Evolutionary conservation across 805 yeast genomes (phyloP), one percentile per base, ranked within the genome.

Genomic region (Metschnikowia matae): DNA sequence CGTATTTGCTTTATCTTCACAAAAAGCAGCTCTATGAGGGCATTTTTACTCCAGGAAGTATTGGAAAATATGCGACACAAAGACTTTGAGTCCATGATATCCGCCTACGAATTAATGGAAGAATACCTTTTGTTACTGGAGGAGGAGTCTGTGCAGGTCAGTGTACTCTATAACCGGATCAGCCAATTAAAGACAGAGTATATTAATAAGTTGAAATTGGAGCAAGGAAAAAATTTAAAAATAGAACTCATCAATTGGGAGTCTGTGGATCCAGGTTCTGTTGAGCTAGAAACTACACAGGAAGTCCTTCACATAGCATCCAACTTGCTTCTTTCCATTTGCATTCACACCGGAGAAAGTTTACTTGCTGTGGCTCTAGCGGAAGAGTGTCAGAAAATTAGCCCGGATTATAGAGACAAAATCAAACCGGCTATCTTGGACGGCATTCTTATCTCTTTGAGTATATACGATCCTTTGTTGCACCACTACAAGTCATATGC

Each of bases 401-500:
- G 21, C 20, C 46, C 33, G 6, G 26, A 10, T 3, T 36, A 15
- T 11, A 20, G 21, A 11, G 3, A 34, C 1, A 15, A 20, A 2
- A 36, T 54, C 35, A 43, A 43, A 5, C 29, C 56, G 11, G 37
- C 51, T 8, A 41, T 50, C 3, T 36, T 53, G 10, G 48, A 50
- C 35, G 38, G 46, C 18, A 42, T 55, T 5, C 44, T 53, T 7
- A 7, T 53, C 31, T 48, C 53, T 1, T 40, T 55, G 32, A 51
- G 56, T 21, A 39, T 51, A 8, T 21, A 38, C 32, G 51, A 51
- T 14, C 50, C 56, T 4, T 18, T 51, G 44, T 21, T 48, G 40
- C 36, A 29, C 44, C 46, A 53, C 26, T 57, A 57, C 36, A 51
- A 55, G 36, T 32, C 52, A 6, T 57, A 48, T 31, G 50, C 56